Evolutionary conservation across 441 rosid species (phyloP), one percentile per base, ranked within the genome.

Genomic region (Pelargonium fulgidum): DNA sequence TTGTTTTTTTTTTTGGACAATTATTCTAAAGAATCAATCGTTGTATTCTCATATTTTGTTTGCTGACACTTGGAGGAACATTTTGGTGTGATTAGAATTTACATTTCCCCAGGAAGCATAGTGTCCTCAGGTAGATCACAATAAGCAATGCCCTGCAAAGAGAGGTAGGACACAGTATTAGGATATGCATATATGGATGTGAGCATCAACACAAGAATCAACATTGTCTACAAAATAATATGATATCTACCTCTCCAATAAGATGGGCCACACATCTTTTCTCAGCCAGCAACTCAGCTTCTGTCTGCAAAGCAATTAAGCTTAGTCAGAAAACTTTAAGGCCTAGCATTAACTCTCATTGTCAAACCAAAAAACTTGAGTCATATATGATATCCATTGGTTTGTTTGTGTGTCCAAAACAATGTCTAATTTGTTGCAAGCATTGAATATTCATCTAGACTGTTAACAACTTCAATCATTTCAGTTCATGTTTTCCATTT

Each of bases 51-150:
- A 29, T 2, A 29, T 29, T 29, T 29, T 29, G 36, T 29, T 29
- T 29, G 4, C 36, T 29, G 36, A 29, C 36, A 3, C 36, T 29
- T 29, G 36, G 36, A 29, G 36, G 36, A 29, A 29, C 36, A 29
- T 29, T 29, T 3, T 29, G 36, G 36, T 29, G 36, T 29, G 36
- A 29, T 29, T 29, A 29, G 36, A 29, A 29, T 29, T 82, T 82
- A 93, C 92, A 89, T 87, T 78, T 93, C 99, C 52, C 99, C 99
- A 0, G 99, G 99, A 82, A 93, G 99, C 99, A 89, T 91, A 4
- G 99, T 91, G 80, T 91, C 99, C 80, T 86, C 97, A 0, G 93
- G 92, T 67, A 93, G 87, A 82, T 93, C 96, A 79, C 99, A 91
- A 79, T 13, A 83, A 42, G 90, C 99, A 58, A 87, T 42, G 52